Base-by-base conservation (phyloP, 495 filamentous ascomycete genomes). In the Aspergillus panamensis region DNA sequence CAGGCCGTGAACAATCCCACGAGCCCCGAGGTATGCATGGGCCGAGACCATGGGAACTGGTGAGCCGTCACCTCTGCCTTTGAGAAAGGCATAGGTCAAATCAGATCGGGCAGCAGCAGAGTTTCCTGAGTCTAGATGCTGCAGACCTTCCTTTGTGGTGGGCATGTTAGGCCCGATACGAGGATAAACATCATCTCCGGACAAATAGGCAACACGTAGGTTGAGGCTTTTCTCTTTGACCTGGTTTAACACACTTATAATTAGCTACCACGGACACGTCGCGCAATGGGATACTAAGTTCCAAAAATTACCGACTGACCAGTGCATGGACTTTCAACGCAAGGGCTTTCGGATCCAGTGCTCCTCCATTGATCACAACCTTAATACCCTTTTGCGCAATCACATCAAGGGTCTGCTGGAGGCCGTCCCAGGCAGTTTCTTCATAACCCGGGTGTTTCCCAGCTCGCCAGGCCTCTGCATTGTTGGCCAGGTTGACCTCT, bases 401-500 rank as follows among this genome's bases (percentile, higher is more conserved):
- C 0, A 77, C 58, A 13, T 80, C 66, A 33, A 82, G 70, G 5
- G 70, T 74, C 48, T 77, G 69, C 48, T 72, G 59, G 25, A 80
- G 42, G 6, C 76, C 76, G 9, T 78, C 70, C 76, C 74, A 78
- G 3, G 76, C 75, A 6, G 73, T 78, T 25, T 66, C 63, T 48
- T 78, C 71, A 57, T 71, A 75, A 4, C 77, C 74, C 3, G 68
- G 62, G 59, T 78, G 68, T 39, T 73, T 62, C 17, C 73, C 72
- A 47, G 60, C 58, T 35, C 63, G 59, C 60, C 66, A 69, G 8
- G 73, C 67, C 55, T 74, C 59, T 0, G 69, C 77, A 60, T 80
- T 77, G 47, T 77, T 75, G 47, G 76, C 74, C 31, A 80, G 58
- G 42, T 79, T 79, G 31, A 78, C 67, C 59, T 79, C 76, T 76